These are phyloP conservation scores for Hypoxylon subgilvum DNA, from an alignment of 495 filamentous ascomycete species.

Conservation along the genomic window DNA sequence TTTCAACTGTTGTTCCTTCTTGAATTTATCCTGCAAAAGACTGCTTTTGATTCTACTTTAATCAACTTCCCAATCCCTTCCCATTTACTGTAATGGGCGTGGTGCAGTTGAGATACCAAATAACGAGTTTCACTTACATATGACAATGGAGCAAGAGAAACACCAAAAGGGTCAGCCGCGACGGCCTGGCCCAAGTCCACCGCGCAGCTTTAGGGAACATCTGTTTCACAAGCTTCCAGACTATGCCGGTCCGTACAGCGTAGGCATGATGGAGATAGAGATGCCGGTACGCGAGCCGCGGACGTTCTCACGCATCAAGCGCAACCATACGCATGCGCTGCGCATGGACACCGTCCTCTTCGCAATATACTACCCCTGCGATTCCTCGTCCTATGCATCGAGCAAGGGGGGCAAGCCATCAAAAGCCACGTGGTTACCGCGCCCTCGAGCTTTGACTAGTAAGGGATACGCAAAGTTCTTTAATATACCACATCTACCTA, in stretches of 20 bases:
- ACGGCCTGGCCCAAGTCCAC: constrained; percentile 23
- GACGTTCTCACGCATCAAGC: constrained; percentile 51
- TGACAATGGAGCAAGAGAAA: constrained; percentile 16
- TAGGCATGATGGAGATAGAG: constrained; percentile 70
- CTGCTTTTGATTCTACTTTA: too few relatives aligned
- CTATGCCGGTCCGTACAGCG: constrained; percentile 66
- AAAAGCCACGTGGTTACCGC: constrained; percentile 60
- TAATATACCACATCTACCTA: constrained; percentile 48
- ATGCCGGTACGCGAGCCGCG: constrained; percentile 59
- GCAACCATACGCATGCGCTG: constrained; percentile 47
- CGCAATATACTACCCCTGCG: constrained; percentile 69
- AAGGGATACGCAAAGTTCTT: constrained; percentile 62
- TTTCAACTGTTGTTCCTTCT: background rate
- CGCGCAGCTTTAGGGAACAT: constrained; percentile 33
- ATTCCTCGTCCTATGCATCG: constrained; percentile 34
- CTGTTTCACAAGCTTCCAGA: constrained; percentile 62
- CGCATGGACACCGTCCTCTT: constrained; percentile 67
- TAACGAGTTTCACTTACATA: background rate
- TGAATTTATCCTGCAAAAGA: too few relatives aligned
- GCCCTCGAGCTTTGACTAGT: constrained; percentile 54
- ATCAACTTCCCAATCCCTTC: too few relatives aligned
- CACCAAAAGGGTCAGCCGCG: constrained; percentile 12
- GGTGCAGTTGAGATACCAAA: background rate
- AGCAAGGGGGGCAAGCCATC: constrained; percentile 46
- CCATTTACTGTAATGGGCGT: background rate